Evolutionary conservation across 495 filamentous ascomycete species (phyloP), one percentile per base, ranked within the genome.

Genomic region (Daldinia bambusicola): DNA sequence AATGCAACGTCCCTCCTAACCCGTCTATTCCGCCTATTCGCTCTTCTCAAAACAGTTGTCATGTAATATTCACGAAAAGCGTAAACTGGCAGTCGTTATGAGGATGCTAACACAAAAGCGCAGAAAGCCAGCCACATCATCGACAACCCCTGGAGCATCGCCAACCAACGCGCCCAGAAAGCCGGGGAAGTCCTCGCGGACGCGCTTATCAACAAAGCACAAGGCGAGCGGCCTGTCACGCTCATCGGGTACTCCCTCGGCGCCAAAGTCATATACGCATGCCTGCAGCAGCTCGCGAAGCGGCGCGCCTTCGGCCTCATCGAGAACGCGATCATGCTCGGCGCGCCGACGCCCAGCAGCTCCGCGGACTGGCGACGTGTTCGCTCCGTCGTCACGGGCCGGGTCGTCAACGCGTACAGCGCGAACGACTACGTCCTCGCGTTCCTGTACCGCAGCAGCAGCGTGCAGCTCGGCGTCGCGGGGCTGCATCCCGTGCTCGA

Each of bases 141-240:
- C 40, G 95, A 98, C 72, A 98, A 98, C 75, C 94, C 94, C 0
- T 99, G 97, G 85, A 92, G 86, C 62, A 85, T 97, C 34, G 93
- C 92, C 10, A 95, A 92, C 76, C 84, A 89, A 34, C 87, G 94
- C 32, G 89, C 92, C 16, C 94, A 98, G 73, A 98, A 98, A 80
- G 92, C 93, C 2, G 95, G 95, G 0, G 82, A 89, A 59, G 89
- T 94, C 10, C 89, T 99, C 0, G 94, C 95, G 0, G 94, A 99
- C 78, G 91, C 92, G 20, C 80, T 99, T 52, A 93, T 97, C 72
- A 94, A 92, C 80, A 94, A 92, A 74, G 92, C 89, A 0, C 95
- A 97, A 76, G 95, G 95, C 18, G 93, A 98, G 77, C 86, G 95
- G 30, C 91, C 95, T 0, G 92, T 98, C 0, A 97, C 91, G 7